Percentiles rank a stretch among this genome's conserved stretches.
phyloP scores from a whole-genome alignment of 169 alveolate species.

The Amoebophrya sp. region DNA sequence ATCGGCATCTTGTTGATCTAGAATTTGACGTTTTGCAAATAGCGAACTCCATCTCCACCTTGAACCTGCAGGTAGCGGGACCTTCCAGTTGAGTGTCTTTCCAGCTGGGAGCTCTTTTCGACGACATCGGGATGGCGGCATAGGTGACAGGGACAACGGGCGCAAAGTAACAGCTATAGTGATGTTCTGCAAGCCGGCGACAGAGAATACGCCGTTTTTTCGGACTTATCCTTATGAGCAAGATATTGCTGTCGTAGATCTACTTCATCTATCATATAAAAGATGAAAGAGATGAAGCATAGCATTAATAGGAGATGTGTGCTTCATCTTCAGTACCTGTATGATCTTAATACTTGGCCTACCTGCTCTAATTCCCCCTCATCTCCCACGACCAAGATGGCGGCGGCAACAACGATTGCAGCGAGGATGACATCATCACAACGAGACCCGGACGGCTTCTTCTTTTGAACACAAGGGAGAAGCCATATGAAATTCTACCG shows the following conservation, averaged over 20 bases:
- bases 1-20: too few relatives aligned
- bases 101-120: conserved; percentile 29
- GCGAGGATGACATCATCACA: not conserved
- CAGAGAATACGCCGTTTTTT: too few relatives aligned
- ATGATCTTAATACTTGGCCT: not conserved
- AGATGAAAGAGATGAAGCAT: not conserved
- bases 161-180: conserved; percentile 45
- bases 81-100: conserved; percentile 28
- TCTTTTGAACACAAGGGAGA: conserved; percentile 39
- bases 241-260: too few relatives aligned
- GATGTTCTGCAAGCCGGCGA: too few relatives aligned
- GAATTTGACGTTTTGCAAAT: too few relatives aligned
- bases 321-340: not conserved
- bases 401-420: not conserved
- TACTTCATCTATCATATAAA: conserved; percentile 32
- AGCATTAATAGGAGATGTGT: not conserved
- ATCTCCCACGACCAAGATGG: not conserved
- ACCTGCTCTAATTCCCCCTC: not conserved
- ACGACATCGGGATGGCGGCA: conserved; percentile 31
- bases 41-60: not conserved
- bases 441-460: not conserved
- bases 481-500: conserved; percentile 37
- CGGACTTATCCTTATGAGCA: too few relatives aligned
- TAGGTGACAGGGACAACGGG: conserved; percentile 36
- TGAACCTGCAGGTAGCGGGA: not conserved